Percentiles rank a stretch among this genome's conserved stretches.
These are phyloP conservation scores for Capronia coronata DNA, from an alignment of 2,329 filamentous ascomycete species.

Conservation along the genomic window DNA sequence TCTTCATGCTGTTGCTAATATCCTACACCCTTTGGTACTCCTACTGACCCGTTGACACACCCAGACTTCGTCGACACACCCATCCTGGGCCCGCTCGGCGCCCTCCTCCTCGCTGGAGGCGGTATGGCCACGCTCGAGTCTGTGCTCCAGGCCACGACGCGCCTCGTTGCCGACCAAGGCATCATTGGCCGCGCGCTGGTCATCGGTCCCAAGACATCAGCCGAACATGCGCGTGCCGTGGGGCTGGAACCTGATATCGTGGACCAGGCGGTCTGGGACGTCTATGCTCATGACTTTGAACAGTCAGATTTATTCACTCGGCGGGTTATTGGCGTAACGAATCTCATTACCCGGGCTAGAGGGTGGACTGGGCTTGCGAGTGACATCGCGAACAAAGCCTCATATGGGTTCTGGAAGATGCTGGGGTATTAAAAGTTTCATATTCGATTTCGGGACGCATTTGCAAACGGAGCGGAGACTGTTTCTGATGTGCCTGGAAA, in stretches of 20 bases:
- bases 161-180: conserved; percentile 53
- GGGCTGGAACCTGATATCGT: conserved; percentile 19
- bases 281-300: conserved; percentile 54
- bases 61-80: conserved; percentile 56
- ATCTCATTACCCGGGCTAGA: conserved; percentile 44
- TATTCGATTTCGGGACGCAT: no score
- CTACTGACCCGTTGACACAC: no score
- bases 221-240: conserved; percentile 31
- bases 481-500: no score
- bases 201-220: conserved; percentile 51
- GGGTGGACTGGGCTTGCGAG: conserved; percentile 50
- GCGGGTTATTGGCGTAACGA: conserved; percentile 45
- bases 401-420: conserved; percentile 5
- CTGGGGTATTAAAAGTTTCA: conserved; percentile 19
- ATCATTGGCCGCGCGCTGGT: conserved; percentile 54
- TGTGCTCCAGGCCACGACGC: conserved; percentile 58
- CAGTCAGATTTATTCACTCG: conserved; percentile 52
- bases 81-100: conserved; percentile 46
- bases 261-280: conserved; percentile 49
- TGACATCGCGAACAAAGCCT: conserved; percentile 18
- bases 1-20: no score
- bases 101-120: conserved; percentile 52
- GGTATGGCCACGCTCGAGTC: conserved; percentile 50
- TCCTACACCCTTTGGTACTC: no score
- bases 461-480: no score